Evolutionary conservation across 257 asterid species (phyloP).

Genomic region (Solanum pennellii): DNA sequence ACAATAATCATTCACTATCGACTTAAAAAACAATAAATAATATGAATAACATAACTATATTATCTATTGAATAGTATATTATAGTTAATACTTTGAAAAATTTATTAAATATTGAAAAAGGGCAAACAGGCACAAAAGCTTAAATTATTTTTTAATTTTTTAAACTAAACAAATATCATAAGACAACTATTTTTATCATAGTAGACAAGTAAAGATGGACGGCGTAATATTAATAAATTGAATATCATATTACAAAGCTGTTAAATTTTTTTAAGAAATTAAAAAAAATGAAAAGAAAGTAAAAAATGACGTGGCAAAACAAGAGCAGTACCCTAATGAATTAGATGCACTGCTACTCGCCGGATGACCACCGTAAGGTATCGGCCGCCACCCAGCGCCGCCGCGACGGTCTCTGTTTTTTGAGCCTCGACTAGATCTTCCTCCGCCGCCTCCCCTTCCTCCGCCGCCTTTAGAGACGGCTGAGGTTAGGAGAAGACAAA

Average conservation of each 20-base stretch:
- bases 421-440: neutral
- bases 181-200: too few species aligned
- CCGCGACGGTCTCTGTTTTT: neutral
- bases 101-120: neutral
- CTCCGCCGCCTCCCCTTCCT: neutral
- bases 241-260: neutral
- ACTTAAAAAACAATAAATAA: neutral
- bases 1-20: neutral
- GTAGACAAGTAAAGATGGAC: too few species aligned
- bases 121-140: neutral
- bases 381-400: neutral
- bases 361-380: neutral
- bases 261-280: neutral
- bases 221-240: too few species aligned
- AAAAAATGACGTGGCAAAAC: neutral
- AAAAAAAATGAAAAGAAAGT: neutral
- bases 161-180: too few species aligned
- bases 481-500: conserved; percentile 30
- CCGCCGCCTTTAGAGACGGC: neutral
- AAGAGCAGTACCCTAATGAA: conserved; percentile 1
- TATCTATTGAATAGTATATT: too few species aligned
- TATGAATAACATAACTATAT: fast-evolving
- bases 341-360: neutral
- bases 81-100: fast-evolving
- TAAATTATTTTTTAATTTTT: too few species aligned